Evolutionary conservation across 2,329 filamentous ascomycete genomes (phyloP), one percentile per base, ranked within the genome.

Genomic region (Talaromyces sp.): DNA sequence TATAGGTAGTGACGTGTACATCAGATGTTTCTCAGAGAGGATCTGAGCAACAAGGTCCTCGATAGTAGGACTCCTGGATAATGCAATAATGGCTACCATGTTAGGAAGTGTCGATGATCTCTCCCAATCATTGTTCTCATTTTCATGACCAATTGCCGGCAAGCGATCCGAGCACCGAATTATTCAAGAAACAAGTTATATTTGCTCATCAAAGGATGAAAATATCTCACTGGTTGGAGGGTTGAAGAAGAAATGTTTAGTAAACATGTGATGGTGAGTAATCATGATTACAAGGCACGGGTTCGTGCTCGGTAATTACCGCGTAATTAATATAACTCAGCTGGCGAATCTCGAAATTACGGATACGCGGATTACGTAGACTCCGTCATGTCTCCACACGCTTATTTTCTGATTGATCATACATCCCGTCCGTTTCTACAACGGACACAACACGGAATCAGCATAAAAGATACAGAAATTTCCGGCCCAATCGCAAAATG

Each of bases 301-400:
- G 49, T 33, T 33, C 25, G 25, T 27, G 47, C 22, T 33, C 33
- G 49, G 49, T 52, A 52, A 52, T 31, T 31, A 52, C 25, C 49
- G 11, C 17, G 50, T 54, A 54, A 35, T 35, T 35, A 10, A 54
- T 19, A n/a, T 4, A 37, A 37, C 25, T 25, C 19, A 15, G 10
- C 1, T 15, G 2, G 52, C 5, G 3, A 3, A 3, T 9, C 2
- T 25, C 6, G 25, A 56, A 56, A n/a, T 59, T 59, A 59, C 56
- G 17, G 25, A 58, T 58, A 58, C 56, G 22, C 37, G 9, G 13
- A 43, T 43, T 43, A 39, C 33, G 56, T 15, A 58, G 3, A 43
- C 54, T 39, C 56, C 56, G 56, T n/a, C 56, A 27, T 58, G 50
- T 54, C 50, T 54, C 50, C 56, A 58, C 56, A 45, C 19, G 33